Conservation (phyloP, 805 yeast genomes). For the Saccharomyces kudriavzevii region DNA sequence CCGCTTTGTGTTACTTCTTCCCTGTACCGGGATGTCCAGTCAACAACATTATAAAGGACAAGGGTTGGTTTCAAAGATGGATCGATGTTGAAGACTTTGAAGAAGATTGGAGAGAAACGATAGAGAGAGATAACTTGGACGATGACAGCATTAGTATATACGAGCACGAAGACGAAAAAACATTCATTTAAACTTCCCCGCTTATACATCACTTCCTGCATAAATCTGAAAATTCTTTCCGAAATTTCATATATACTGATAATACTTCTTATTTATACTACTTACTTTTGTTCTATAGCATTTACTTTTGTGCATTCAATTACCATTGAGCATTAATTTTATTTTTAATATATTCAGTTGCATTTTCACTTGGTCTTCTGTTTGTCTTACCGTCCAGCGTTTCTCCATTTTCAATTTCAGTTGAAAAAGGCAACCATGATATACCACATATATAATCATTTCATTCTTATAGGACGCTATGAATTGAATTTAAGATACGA, state of each 20-base stretch:
- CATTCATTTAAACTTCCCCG: background rate
- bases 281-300: background rate
- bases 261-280: background rate
- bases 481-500: background rate
- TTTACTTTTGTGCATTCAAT: background rate
- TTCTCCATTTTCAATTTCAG: background rate
- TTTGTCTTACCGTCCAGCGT: background rate
- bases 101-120: constrained; percentile 21
- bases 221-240: background rate
- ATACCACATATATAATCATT: background rate
- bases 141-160: constrained; percentile 3
- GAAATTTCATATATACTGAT: background rate
- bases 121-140: background rate
- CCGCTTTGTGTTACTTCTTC: constrained; percentile 41
- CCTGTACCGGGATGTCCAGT: constrained; percentile 43
- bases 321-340: background rate
- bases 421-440: background rate
- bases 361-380: background rate
- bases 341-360: background rate
- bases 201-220: background rate
- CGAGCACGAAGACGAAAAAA: constrained; percentile 1
- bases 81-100: constrained; percentile 59
- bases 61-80: constrained; percentile 56
- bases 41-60: constrained; percentile 36
- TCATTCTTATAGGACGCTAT: background rate